Conservation (phyloP, 371 early-diverging fungal genomes). For the Mortierella sp. region DNA sequence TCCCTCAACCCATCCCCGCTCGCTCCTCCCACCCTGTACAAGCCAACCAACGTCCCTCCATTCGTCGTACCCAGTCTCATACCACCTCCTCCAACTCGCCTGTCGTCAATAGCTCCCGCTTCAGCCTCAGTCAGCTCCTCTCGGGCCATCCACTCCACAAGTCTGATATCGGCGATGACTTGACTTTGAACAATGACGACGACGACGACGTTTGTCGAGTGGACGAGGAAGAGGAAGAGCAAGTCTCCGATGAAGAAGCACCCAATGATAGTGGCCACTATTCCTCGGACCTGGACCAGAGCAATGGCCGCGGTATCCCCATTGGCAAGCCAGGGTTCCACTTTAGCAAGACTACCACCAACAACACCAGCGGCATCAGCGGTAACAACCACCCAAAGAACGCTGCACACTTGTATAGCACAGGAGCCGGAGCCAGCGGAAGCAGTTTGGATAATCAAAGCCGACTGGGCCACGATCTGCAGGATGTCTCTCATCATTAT, state of each 20-base stretch:
- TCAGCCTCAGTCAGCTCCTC: slow-evolving; percentile 24
- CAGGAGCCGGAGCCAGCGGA: too few relatives aligned
- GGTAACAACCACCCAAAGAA: too few relatives aligned
- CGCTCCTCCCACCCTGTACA: slow-evolving; percentile 50
- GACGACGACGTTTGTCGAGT: slow-evolving; percentile 14
- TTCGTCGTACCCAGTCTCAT: slow-evolving; percentile 46
- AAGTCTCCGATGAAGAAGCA: neutral
- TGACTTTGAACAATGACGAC: slow-evolving; percentile 18
- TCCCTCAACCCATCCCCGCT: slow-evolving; percentile 50
- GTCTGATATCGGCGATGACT: slow-evolving; percentile 13
- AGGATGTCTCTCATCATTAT: slow-evolving; percentile 1
- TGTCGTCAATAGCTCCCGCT: slow-evolving; percentile 7
- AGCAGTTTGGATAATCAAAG: slow-evolving; percentile 14
- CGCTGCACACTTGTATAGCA: slow-evolving; percentile 8
- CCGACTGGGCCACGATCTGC: slow-evolving; percentile 10
- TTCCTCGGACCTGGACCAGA: slow-evolving; percentile 10
- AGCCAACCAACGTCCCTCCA: slow-evolving; percentile 41
- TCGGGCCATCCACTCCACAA: slow-evolving; percentile 12
- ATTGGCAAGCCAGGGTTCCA: slow-evolving; percentile 30
- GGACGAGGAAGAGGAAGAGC: slow-evolving; percentile 4
- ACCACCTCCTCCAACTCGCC: slow-evolving; percentile 2
- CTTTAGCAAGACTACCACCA: neutral
- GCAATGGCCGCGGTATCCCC: slow-evolving; percentile 27
- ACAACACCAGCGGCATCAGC: too few relatives aligned
- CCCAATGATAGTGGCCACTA: slow-evolving; percentile 38